Conservation (phyloP, 2,329 filamentous ascomycete genomes). For the Proliferodiscus dingleyae region DNA sequence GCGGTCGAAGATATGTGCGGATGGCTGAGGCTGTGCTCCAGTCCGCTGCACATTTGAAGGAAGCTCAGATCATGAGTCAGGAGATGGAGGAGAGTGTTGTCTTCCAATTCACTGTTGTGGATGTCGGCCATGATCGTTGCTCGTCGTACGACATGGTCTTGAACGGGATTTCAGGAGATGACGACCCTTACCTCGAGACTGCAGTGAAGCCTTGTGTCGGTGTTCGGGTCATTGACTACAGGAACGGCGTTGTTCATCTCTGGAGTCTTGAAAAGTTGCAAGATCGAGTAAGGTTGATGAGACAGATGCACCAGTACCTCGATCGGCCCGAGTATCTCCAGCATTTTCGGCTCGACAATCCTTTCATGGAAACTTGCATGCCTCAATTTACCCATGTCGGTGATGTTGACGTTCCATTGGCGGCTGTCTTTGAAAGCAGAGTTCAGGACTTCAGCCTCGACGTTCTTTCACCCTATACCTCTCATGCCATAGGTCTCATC, state of each 20-base stretch:
- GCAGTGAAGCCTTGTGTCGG: slow-evolving; percentile 86
- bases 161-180: slow-evolving; percentile 80
- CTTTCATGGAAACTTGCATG: slow-evolving; percentile 86
- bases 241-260: slow-evolving; percentile 76
- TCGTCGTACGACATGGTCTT: slow-evolving; percentile 97
- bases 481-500: slow-evolving; percentile 83
- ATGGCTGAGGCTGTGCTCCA: slow-evolving; percentile 93
- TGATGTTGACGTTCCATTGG: slow-evolving; percentile 86
- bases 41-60: slow-evolving; percentile 82
- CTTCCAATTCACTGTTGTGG: slow-evolving; percentile 92
- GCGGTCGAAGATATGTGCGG: slow-evolving; percentile 76
- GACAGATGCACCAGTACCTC: slow-evolving; percentile 94
- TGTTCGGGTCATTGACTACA: slow-evolving; percentile 86
- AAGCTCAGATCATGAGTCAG: slow-evolving; percentile 97
- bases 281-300: slow-evolving; percentile 83
- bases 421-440: slow-evolving; percentile 87
- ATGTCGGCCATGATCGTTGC: slow-evolving; percentile 79
- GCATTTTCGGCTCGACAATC: slow-evolving; percentile 87
- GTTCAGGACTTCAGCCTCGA: slow-evolving; percentile 94
- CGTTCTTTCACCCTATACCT: slow-evolving; percentile 87
- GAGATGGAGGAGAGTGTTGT: slow-evolving; percentile 88
- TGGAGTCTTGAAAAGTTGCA: slow-evolving; percentile 95
- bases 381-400: slow-evolving; percentile 89
- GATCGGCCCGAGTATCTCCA: slow-evolving; percentile 92
- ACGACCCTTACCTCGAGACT: slow-evolving; percentile 74